phyloP scores from a whole-genome alignment of 176 grass and related monocot genomes.

The Carex parvula region DNA sequence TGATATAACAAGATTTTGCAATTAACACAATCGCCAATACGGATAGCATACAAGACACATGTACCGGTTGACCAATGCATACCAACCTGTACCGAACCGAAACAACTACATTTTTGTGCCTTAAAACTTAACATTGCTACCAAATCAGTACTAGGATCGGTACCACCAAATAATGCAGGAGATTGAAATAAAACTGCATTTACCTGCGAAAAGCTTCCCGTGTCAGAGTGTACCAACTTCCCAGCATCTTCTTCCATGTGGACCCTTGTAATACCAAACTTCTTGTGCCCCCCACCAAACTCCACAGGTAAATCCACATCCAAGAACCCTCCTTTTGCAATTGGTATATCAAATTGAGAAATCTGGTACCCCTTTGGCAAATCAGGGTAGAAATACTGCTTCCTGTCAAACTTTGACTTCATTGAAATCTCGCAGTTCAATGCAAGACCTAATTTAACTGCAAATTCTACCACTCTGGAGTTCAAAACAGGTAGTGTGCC shows the following conservation, averaged over 20 bases:
- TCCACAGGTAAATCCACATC: constrained; percentile 87
- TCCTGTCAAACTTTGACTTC: constrained; percentile 95
- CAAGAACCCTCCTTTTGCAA: constrained; percentile 59
- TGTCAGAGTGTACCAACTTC: constrained; percentile 84
- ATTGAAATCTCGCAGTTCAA: constrained; percentile 67
- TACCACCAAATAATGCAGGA: background rate
- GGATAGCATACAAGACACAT: background rate
- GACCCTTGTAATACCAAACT: constrained; percentile 86
- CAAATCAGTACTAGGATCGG: background rate
- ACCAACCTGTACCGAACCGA: background rate
- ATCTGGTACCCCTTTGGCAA: constrained; percentile 97
- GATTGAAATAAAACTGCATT: background rate
- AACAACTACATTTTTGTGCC: background rate
- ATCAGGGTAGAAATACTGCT: constrained; percentile 96
- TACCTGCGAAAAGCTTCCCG: constrained; percentile 78
- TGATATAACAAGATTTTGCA: background rate
- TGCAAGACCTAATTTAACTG: constrained; percentile 72
- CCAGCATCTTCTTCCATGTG: constrained; percentile 99
- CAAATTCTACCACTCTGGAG: constrained; percentile 65
- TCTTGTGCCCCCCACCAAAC: constrained; percentile 80
- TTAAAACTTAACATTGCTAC: background rate
- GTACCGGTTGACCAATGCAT: background rate
- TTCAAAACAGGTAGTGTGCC: constrained; percentile 80
- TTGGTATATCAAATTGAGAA: constrained; percentile 93
- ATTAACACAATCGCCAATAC: background rate